These are phyloP conservation scores for maize (Zea mays) DNA, from an alignment of 176 grass and related monocot genomes.

Conservation along the genomic window DNA sequence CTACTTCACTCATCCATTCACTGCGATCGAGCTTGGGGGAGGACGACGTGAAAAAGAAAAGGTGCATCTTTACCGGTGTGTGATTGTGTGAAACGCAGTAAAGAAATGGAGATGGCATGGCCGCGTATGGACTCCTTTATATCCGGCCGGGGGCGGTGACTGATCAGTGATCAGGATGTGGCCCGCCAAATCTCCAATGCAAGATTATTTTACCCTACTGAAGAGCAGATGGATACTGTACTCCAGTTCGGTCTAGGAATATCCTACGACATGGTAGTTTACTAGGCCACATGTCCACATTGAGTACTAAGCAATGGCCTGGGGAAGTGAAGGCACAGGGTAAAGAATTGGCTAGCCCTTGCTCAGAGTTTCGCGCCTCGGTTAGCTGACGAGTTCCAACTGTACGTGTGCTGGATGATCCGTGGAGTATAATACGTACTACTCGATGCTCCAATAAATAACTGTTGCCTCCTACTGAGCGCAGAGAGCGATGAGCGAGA, in stretches of 20 bases:
- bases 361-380: background rate
- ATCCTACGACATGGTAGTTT: conserved; percentile 2
- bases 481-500: background rate
- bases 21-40: conserved; percentile 8
- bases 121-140: background rate
- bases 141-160: conserved; percentile 14
- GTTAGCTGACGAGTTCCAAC: conserved; percentile 30
- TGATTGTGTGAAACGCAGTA: conserved; percentile 13
- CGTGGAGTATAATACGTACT: background rate
- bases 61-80: conserved; percentile 12
- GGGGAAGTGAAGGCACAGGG: background rate
- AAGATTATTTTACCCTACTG: background rate
- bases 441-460: background rate
- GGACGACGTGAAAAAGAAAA: conserved; percentile 21
- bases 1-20: background rate
- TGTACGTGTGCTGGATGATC: conserved; percentile 38
- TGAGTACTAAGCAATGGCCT: background rate
- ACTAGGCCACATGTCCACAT: background rate
- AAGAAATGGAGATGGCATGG: conserved; percentile 15
- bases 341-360: conserved; percentile 26
- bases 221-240: background rate
- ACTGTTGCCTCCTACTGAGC: conserved; percentile 6
- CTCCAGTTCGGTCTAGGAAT: background rate
- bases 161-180: background rate
- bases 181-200: background rate